phyloP scores from a whole-genome alignment of 2,329 filamentous ascomycete genomes.

The Fusarium zealandicum region DNA sequence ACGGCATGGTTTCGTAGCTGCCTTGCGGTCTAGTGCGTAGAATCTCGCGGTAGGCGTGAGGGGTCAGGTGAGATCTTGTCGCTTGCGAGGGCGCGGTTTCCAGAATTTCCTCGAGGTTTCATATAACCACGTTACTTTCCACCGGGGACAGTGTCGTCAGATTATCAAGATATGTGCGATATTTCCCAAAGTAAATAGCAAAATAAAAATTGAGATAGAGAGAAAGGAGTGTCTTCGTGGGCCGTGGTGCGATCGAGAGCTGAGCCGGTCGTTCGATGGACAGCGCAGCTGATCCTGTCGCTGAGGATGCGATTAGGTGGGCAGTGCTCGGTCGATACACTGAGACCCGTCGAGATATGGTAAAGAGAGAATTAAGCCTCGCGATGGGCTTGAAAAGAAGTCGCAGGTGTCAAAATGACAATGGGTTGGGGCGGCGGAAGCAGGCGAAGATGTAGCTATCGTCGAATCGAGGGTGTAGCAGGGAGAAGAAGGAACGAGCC shows the following conservation, averaged over 20 bases:
- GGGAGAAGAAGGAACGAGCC: slow-evolving; percentile 40
- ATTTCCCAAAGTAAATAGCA: slow-evolving; percentile 24
- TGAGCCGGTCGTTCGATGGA: slow-evolving; percentile 37
- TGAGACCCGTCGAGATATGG: slow-evolving; percentile 10
- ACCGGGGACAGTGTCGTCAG: slow-evolving; percentile 30
- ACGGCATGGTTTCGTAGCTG: slow-evolving; percentile 60
- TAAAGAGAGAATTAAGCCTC: slow-evolving; percentile 25
- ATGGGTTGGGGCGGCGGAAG: slow-evolving; percentile 22
- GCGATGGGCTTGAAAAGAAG: slow-evolving; percentile 7
- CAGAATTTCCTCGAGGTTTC: slow-evolving; percentile 11
- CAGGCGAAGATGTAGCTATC: slow-evolving; percentile 30
- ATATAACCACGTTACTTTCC: slow-evolving; percentile 31
- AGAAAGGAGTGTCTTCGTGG: slow-evolving; percentile 37
- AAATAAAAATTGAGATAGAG: slow-evolving; percentile 6
- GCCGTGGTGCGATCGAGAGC: slow-evolving; percentile 29
- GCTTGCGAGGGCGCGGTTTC: slow-evolving; percentile 11
- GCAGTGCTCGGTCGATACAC: slow-evolving; percentile 26
- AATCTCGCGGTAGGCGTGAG: slow-evolving; percentile 1
- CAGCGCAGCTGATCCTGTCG: slow-evolving; percentile 44
- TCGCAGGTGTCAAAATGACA: slow-evolving; percentile 13
- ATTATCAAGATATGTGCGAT: slow-evolving; percentile 35
- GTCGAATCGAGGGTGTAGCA: slow-evolving; percentile 39
- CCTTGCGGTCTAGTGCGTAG: slow-evolving; percentile 5
- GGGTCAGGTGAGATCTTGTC: slow-evolving; percentile 6
- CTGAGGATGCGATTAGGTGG: slow-evolving; percentile 28